Evolutionary conservation across 1,284 basidiomycete species (phyloP).

Genomic region (Taiwanofungus camphoratus): DNA sequence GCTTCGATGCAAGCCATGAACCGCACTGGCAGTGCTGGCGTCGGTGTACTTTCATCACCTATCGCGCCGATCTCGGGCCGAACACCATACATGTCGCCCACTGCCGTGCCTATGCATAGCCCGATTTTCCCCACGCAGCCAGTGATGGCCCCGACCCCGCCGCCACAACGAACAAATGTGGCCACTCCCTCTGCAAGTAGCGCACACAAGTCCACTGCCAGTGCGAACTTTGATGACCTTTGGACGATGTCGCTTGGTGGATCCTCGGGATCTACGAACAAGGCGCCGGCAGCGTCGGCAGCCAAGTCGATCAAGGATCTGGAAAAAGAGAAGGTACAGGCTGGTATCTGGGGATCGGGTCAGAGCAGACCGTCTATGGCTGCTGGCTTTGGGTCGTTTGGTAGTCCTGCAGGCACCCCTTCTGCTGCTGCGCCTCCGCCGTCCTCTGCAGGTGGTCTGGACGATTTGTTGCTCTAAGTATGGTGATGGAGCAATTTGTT

Average conservation of each 20-base stretch:
- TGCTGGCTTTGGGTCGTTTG: conserved; percentile 44
- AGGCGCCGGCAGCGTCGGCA: conserved; percentile 21
- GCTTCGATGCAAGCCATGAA: conserved; percentile 1
- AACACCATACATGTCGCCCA: conserved; percentile 19
- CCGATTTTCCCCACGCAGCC: conserved; percentile 17
- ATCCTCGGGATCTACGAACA: conserved; percentile 17
- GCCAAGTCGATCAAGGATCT: conserved; percentile 83
- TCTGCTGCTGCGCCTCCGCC: conserved; percentile 18
- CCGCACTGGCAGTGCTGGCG: conserved; percentile 13
- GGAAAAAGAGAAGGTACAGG: conserved; percentile 79
- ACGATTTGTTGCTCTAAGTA: conserved; percentile 30
- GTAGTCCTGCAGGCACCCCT: conserved; percentile 15
- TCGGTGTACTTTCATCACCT: conserved; percentile 20
- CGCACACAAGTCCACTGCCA: conserved; percentile 26
- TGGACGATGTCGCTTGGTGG: conserved; percentile 80
- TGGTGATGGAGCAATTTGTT: neutral
- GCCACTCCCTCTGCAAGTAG: conserved; percentile 18
- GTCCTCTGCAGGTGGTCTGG: conserved; percentile 24
- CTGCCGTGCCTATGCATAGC: conserved; percentile 13
- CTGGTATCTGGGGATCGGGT: conserved; percentile 69
- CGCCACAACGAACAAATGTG: conserved; percentile 16
- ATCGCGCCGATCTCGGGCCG: conserved; percentile 14
- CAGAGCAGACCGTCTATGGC: conserved; percentile 28
- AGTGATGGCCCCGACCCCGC: conserved; percentile 14
- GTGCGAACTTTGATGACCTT: conserved; percentile 79